Evolutionary conservation across 805 yeast species (phyloP).

Genomic region (Barnettozyma pratensis): DNA sequence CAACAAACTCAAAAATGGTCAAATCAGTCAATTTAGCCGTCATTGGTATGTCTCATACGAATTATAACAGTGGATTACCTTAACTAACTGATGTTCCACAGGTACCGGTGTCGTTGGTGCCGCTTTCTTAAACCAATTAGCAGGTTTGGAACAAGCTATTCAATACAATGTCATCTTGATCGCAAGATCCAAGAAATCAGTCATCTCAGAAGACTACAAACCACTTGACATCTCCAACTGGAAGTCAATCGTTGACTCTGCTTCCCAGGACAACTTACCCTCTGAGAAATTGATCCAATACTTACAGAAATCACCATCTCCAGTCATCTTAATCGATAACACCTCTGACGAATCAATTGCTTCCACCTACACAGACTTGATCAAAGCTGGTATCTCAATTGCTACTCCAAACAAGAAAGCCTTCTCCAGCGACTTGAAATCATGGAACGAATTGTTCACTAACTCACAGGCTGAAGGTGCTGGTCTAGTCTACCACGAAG

Average conservation of each 20-base stretch:
- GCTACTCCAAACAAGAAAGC: conserved; percentile 99
- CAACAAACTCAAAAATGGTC: conserved; percentile 29
- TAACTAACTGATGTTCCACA: conserved; percentile 9
- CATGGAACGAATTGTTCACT: conserved; percentile 74
- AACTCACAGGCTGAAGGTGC: conserved; percentile 45
- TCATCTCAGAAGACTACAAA: conserved; percentile 61
- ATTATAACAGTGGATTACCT: not conserved
- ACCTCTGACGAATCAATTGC: conserved; percentile 84
- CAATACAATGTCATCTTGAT: conserved; percentile 74
- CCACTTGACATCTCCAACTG: conserved; percentile 65
- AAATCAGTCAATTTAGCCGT: conserved; percentile 63
- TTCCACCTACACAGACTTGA: conserved; percentile 65
- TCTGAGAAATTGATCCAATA: conserved; percentile 55
- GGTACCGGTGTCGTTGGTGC: conserved; percentile 96
- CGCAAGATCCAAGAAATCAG: conserved; percentile 68
- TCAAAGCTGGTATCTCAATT: conserved; percentile 76
- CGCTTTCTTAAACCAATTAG: conserved; percentile 80
- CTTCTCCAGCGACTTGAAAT: conserved; percentile 67
- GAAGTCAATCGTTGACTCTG: conserved; percentile 41
- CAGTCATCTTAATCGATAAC: conserved; percentile 88
- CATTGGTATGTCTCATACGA: conserved; percentile 40
- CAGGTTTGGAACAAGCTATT: conserved; percentile 51
- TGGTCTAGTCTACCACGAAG: conserved; percentile 90
- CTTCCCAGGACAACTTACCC: conserved; percentile 42
- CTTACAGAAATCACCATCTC: conserved; percentile 60